Evolutionary conservation across 2,329 filamentous ascomycete species (phyloP).

Genomic region (Fusarium ambrosium): DNA sequence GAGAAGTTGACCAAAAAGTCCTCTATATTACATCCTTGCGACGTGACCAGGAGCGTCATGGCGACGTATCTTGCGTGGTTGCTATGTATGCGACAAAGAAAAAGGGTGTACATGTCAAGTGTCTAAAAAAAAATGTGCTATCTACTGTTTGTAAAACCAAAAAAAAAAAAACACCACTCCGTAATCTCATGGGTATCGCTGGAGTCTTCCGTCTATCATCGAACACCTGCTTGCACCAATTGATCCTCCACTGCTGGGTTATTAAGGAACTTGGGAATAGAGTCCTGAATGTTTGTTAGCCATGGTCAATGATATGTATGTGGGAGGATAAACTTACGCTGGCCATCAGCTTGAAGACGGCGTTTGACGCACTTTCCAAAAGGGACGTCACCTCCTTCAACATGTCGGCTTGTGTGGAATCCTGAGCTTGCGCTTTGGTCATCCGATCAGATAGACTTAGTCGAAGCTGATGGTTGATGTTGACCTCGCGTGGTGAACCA

Average conservation of each 20-base stretch:
- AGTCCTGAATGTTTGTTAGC: slow-evolving; percentile 65
- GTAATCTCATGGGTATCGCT: slow-evolving; percentile 2
- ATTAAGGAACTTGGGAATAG: slow-evolving; percentile 78
- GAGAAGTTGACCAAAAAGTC: background rate
- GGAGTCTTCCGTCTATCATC: slow-evolving; percentile 20
- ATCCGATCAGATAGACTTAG: slow-evolving; percentile 94
- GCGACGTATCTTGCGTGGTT: background rate
- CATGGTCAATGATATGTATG: slow-evolving; percentile 4
- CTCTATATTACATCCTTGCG: slow-evolving; percentile 1
- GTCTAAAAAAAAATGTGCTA: background rate
- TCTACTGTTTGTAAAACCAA: background rate
- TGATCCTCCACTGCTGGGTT: slow-evolving; percentile 57
- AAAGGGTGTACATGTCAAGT: background rate
- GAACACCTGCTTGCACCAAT: slow-evolving; percentile 35
- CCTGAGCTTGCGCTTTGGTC: slow-evolving; percentile 95
- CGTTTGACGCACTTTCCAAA: slow-evolving; percentile 93
- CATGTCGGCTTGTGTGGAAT: slow-evolving; percentile 90
- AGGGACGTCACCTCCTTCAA: slow-evolving; percentile 88
- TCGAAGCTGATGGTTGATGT: slow-evolving; percentile 95
- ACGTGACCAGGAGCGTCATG: background rate
- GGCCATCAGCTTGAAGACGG: slow-evolving; percentile 98
- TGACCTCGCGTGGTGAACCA: slow-evolving; percentile 95
- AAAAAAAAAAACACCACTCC: background rate
- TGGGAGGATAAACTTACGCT: slow-evolving; percentile 79
- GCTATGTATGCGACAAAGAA: background rate